Conservation (phyloP, 352 stramenopile species). For the Pythium brassicae region DNA sequence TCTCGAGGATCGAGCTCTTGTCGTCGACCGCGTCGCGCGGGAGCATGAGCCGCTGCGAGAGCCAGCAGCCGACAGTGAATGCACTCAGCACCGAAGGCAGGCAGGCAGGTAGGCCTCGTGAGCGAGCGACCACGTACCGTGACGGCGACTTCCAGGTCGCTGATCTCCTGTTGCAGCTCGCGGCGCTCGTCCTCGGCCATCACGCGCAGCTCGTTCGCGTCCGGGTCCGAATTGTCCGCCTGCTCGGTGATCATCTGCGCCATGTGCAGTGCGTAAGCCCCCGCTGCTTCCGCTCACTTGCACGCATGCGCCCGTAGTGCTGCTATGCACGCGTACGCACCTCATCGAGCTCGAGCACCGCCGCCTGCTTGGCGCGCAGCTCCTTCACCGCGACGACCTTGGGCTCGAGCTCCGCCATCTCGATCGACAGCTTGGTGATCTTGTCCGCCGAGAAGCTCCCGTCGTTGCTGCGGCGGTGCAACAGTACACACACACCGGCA, state of each 20-base stretch:
- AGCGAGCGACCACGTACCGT: conserved; percentile 27
- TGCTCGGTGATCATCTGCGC: conserved; percentile 62
- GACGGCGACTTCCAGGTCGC: conserved; percentile 53
- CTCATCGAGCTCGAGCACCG: conserved; percentile 88
- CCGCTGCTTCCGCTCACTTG: background rate
- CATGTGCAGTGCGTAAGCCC: background rate
- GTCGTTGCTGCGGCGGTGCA: conserved; percentile 45
- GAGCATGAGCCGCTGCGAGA: conserved; percentile 57
- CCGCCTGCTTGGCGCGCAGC: conserved; percentile 86
- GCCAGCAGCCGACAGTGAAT: background rate
- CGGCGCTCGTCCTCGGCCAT: conserved; percentile 76
- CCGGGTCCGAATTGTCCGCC: conserved; percentile 33
- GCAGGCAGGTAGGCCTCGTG: too few species aligned
- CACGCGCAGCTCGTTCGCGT: conserved; percentile 58
- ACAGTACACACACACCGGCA: background rate
- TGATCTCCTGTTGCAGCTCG: conserved; percentile 47
- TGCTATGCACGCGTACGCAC: conserved; percentile 16
- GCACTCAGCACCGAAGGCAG: background rate
- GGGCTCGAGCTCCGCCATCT: conserved; percentile 78
- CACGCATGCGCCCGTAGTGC: too few species aligned
- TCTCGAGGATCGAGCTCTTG: conserved; percentile 97
- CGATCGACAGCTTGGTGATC: conserved; percentile 79
- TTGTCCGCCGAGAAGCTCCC: conserved; percentile 65
- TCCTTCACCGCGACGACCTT: conserved; percentile 63
- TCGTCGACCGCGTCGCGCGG: conserved; percentile 88